Base-by-base conservation (phyloP, 2,329 filamentous ascomycete species). In the Fusarium udum region DNA sequence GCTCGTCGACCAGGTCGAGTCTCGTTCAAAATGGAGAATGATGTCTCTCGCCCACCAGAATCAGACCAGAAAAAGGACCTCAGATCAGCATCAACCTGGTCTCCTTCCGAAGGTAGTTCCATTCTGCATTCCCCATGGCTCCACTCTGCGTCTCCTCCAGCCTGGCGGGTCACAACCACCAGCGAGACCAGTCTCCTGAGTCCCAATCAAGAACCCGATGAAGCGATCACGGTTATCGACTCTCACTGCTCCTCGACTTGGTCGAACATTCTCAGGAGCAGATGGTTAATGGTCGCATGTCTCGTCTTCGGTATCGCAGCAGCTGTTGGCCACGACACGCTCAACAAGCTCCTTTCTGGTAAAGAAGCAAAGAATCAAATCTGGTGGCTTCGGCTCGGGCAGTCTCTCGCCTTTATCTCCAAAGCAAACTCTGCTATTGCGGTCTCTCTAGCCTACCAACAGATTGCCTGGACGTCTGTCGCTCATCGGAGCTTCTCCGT, bases 371-470 rank as follows among this genome's bases (percentile, higher is more conserved):
- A 16, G 14, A 51, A 58, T 14, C 64, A 69, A 42, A 26, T 52
- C n/a, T 68, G 63, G 64, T 67, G 56, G 49, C 43, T 68, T 14
- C 31, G 67, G 1, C 26, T 69, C 3, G 64, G 67, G 3, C 67
- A 69, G 12, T 48, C 31, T n/a, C 52, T 69, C 1, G 43, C 67
- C 3, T 69, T 68, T n/a, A 1, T 42, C 1, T 42, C 67, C 1
- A 68, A 64, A 16, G 58, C 52, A 6, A 43, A 46, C 20, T 68
- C 61, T 20, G 40, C 46, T 4, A 24, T 68, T 13, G 36, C 67
- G 1, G 45, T 68, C 9, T 40, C 55, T 9, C 56, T 69, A 12
- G 57, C 57, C 15, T 61, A 64, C 12, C 36, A 52, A 15, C 67
- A 69, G 3, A 45, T 49, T 7, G 57, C 64, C 3, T 69, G 67